Conservation (phyloP, 768 basidiomycete species). For the Hortiboletus flavorubellus region DNA sequence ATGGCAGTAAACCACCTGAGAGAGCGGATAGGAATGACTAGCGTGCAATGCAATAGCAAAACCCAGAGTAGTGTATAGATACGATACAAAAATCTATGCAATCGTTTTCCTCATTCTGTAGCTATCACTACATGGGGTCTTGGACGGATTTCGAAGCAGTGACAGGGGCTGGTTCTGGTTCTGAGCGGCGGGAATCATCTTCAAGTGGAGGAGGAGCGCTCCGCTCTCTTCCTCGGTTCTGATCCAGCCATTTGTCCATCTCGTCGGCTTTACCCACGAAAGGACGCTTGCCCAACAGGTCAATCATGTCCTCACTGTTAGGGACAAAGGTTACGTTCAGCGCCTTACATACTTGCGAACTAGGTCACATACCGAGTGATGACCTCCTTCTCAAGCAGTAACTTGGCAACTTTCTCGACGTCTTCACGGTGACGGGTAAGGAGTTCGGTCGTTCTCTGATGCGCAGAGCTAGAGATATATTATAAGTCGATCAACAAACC, state of each 20-base stretch:
- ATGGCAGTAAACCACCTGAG: not conserved
- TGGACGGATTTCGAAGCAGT: constrained; percentile 42
- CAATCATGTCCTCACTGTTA: constrained; percentile 81
- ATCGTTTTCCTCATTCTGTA: constrained; percentile 1
- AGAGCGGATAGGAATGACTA: constrained; percentile 24
- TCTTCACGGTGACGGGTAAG: constrained; percentile 78
- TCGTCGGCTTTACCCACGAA: constrained; percentile 78
- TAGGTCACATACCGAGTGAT: constrained; percentile 69
- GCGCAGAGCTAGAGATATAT: constrained; percentile 53
- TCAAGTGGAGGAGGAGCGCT: constrained; percentile 68
- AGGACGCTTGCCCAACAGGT: constrained; percentile 77
- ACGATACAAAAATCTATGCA: constrained; percentile 16
- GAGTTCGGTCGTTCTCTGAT: constrained; percentile 77
- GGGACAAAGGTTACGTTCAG: not conserved
- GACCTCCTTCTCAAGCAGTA: constrained; percentile 92
- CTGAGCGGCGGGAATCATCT: constrained; percentile 37
- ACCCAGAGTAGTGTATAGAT: constrained; percentile 41
- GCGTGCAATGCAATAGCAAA: constrained; percentile 44
- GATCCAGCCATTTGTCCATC: constrained; percentile 97
- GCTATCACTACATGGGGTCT: constrained; percentile 21
- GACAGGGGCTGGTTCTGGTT: constrained; percentile 48
- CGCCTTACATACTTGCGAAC: not conserved
- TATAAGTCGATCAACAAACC: constrained; percentile 6
- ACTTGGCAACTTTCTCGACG: constrained; percentile 90
- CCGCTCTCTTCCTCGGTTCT: constrained; percentile 56